These are phyloP conservation scores for Trebouxia sp. DNA, from an alignment of 139 green algal species.

Conservation along the genomic window DNA sequence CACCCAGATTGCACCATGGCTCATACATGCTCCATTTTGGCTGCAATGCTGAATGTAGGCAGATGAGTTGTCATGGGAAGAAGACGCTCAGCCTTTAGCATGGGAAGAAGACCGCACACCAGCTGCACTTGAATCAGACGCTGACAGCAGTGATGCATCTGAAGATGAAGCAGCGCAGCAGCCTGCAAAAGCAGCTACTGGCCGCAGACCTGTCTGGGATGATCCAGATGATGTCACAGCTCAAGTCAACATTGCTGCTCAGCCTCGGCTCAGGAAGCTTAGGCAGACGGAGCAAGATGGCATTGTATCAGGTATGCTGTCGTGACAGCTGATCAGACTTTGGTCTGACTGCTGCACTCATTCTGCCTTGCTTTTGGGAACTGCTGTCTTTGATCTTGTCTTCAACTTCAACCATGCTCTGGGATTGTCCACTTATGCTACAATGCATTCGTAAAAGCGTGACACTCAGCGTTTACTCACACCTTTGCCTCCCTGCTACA, in stretches of 20 bases:
- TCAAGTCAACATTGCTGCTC: constrained; percentile 51
- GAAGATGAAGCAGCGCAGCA: background rate
- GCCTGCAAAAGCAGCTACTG: background rate
- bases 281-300: constrained; percentile 58
- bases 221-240: constrained; percentile 64
- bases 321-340: too few species aligned
- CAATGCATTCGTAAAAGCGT: background rate
- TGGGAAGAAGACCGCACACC: constrained; percentile 10
- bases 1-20: too few species aligned
- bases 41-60: too few species aligned
- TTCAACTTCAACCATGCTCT: too few species aligned
- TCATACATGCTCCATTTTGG: too few species aligned
- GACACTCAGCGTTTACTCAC: background rate
- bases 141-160: background rate
- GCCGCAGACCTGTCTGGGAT: constrained; percentile 55
- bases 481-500: background rate
- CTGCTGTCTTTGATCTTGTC: too few species aligned
- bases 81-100: constrained; percentile 2
- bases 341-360: too few species aligned
- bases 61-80: background rate
- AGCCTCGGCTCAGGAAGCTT: constrained; percentile 69
- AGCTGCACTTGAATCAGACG: background rate
- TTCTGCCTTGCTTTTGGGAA: too few species aligned
- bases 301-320: constrained; percentile 49
- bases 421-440: too few species aligned